These are phyloP conservation scores for Penicillium goetzii DNA, from an alignment of 495 filamentous ascomycete genomes.

Conservation along the genomic window DNA sequence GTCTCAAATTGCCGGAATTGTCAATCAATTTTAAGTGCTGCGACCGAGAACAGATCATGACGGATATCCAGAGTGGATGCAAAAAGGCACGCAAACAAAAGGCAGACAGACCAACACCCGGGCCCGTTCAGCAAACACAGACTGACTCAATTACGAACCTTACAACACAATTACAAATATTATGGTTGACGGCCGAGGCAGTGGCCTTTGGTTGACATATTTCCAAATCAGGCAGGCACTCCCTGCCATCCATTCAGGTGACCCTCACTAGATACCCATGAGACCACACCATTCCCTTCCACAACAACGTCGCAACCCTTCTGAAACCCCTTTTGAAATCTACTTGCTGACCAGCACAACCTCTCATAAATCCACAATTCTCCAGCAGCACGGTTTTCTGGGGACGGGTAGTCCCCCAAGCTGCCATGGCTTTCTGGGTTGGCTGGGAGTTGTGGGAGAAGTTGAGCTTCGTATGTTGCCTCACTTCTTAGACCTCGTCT, in stretches of 20 bases:
- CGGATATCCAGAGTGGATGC: background rate
- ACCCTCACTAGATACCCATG: background rate
- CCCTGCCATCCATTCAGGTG: background rate
- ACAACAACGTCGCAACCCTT: background rate
- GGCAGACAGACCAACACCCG: background rate
- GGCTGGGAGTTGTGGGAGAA: slow-evolving; percentile 88
- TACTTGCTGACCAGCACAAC: background rate
- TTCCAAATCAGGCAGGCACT: background rate
- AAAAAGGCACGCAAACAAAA: background rate
- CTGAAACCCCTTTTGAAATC: background rate
- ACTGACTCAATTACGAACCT: background rate
- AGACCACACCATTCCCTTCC: background rate
- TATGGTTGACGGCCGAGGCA: background rate
- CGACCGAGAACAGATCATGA: too few relatives aligned
- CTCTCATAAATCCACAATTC: background rate
- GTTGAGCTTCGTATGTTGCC: slow-evolving; percentile 77
- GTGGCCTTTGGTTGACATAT: background rate
- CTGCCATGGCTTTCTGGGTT: slow-evolving; percentile 65
- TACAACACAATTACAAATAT: background rate
- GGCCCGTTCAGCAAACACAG: background rate
- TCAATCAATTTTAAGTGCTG: too few relatives aligned
- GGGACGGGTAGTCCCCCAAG: background rate
- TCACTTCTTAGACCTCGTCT: background rate
- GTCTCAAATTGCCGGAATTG: too few relatives aligned
- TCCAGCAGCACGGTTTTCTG: background rate